These are phyloP conservation scores for Nowakowskiella sp. DNA, from an alignment of 192 early-diverging fungal species.

Conservation along the genomic window DNA sequence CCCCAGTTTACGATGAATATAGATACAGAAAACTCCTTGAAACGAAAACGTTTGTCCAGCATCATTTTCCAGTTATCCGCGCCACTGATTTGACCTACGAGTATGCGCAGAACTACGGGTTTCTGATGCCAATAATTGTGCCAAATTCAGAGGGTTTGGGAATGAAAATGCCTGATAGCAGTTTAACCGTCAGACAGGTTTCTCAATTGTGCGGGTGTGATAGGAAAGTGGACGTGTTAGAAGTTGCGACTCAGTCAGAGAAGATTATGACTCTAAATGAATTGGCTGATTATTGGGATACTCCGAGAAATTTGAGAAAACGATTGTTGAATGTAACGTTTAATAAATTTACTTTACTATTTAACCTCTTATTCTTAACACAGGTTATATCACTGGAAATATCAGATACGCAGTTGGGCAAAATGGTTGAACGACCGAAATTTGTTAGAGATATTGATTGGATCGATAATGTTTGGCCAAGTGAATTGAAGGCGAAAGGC, in stretches of 20 bases:
- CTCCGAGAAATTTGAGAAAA: constrained; percentile 43
- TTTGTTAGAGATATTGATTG: constrained; percentile 83
- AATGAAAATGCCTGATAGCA: constrained; percentile 67
- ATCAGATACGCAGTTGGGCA: constrained; percentile 59
- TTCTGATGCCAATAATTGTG: constrained; percentile 70
- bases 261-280: constrained; percentile 65
- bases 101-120: constrained; percentile 52
- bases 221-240: constrained; percentile 77
- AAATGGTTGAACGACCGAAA: constrained; percentile 60
- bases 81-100: constrained; percentile 62
- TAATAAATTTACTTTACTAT: not conserved
- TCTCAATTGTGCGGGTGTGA: constrained; percentile 37
- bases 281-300: constrained; percentile 76
- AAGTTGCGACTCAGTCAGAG: constrained; percentile 85
- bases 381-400: constrained; percentile 79
- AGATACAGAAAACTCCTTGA: constrained; percentile 72
- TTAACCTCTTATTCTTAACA: not conserved
- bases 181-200: constrained; percentile 49
- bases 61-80: constrained; percentile 57
- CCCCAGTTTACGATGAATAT: constrained; percentile 68
- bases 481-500: constrained; percentile 37
- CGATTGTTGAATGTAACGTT: constrained; percentile 63
- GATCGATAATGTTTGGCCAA: constrained; percentile 82
- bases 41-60: constrained; percentile 54
- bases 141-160: constrained; percentile 58